Percentiles rank a stretch among this genome's conserved stretches.
These are phyloP conservation scores for Haplosporangium sp. DNA, from an alignment of 371 early-diverging fungal species.

Conservation along the genomic window DNA sequence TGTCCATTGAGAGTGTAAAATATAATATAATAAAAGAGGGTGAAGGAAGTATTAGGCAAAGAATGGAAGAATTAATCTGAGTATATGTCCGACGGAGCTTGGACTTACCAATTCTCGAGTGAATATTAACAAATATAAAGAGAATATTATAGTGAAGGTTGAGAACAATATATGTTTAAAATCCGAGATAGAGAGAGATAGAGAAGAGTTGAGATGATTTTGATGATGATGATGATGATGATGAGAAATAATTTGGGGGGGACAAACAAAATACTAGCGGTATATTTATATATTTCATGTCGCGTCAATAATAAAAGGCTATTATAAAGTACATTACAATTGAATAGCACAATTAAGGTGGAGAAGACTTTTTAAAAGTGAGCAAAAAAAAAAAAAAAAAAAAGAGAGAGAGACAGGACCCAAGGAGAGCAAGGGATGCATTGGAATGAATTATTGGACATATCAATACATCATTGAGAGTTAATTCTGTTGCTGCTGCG, in stretches of 20 bases:
- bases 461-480: constrained; percentile 1
- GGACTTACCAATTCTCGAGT: too few species aligned
- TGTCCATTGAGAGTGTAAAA: not conserved
- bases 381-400: not conserved
- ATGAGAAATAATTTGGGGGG: not conserved
- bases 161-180: not conserved
- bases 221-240: not conserved
- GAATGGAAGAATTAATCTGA: not conserved
- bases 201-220: too few species aligned
- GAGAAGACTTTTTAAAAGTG: not conserved
- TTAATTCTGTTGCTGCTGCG: not conserved
- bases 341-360: not conserved
- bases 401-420: not conserved
- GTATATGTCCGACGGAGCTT: not conserved
- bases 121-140: too few species aligned
- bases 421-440: constrained; percentile 21
- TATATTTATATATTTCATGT: constrained; percentile 4
- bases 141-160: not conserved
- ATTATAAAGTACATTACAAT: not conserved
- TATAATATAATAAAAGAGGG: not conserved
- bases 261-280: not conserved
- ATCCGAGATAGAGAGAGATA: not conserved
- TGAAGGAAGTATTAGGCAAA: not conserved
- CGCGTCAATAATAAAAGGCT: constrained; percentile 8
- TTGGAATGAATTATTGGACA: constrained; percentile 1